Evolutionary conservation across 768 basidiomycete species (phyloP), one percentile per base, ranked within the genome.

Genomic region (Rhodotorula kratochvilovae): DNA sequence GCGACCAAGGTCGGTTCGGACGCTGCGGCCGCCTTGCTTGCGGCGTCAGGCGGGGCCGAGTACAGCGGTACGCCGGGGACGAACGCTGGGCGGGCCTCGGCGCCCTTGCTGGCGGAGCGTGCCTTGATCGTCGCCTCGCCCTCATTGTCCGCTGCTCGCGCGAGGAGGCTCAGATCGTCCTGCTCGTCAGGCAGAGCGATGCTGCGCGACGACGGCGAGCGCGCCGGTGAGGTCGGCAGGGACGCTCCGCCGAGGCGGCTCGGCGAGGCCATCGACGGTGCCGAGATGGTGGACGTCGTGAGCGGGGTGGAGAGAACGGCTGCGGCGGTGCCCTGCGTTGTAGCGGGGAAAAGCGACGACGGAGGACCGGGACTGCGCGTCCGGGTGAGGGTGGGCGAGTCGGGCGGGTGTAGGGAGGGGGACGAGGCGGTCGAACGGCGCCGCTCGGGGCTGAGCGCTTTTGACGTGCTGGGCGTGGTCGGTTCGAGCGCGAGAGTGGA

Each of bases 21-120:
- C 23, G 48, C 2, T 13, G 48, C 8, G 10, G 25, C 19, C 4
- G 42, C 23, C 5, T 1, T 25, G 15, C 13, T 16, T 1, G 36
- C 12, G 25, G 11, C 39, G 23, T 42, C 57, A 1, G 36, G 27
- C 15, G 58, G n/a, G 8, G 58, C 69, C 27, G 66, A 58, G 56
- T 71, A 71, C 7, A 74, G 66, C 13, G 69, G 72, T 0, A 71
- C 62, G 56, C 70, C 70, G 25, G 70, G 66, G 2, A 71, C 66
- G 42, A 71, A 71, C 4, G 43, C 31, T 0, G 48, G 51, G 23
- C 15, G 31, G 7, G 51, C n/a, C 2, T 25, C 39, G 39, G 8
- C n/a, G 43, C 43, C 23, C 12, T 2, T 35, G 2, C 35, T 12
- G 1, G 31, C 11, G 7, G 27, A 25, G 4, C 50, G 46, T 17